phyloP scores from a whole-genome alignment of 345 rosid species.

The Limnanthes douglasii region DNA sequence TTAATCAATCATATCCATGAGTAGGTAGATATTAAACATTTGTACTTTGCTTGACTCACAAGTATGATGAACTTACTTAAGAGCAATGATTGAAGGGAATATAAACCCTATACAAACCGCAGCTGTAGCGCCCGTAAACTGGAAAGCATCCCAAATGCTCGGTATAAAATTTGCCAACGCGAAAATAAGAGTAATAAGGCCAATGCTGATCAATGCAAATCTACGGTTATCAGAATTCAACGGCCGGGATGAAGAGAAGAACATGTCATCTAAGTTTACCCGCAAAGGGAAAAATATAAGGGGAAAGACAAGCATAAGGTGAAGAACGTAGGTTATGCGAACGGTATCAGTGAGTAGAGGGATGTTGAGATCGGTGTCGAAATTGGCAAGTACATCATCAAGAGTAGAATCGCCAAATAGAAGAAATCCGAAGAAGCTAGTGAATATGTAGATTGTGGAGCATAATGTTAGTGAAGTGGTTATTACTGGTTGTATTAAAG shows the following conservation, averaged over 20 bases:
- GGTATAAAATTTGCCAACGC: constrained; percentile 54
- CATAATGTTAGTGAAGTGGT: constrained; percentile 44
- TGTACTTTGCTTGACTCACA: not conserved
- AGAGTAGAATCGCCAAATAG: constrained; percentile 63
- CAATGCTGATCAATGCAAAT: constrained; percentile 35
- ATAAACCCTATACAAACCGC: constrained; percentile 76
- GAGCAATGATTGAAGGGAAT: constrained; percentile 65
- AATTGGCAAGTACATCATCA: constrained; percentile 71
- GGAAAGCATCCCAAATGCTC: constrained; percentile 69
- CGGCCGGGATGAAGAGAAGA: constrained; percentile 29
- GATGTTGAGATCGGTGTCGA: constrained; percentile 39
- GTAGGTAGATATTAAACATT: not conserved
- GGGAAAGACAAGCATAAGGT: constrained; percentile 78
- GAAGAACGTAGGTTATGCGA: constrained; percentile 65
- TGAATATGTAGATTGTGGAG: constrained; percentile 40
- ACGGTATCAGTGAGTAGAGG: constrained; percentile 39
- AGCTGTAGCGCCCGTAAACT: constrained; percentile 76
- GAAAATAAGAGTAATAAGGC: constrained; percentile 29
- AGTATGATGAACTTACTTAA: constrained; percentile 23
- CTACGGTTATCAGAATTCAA: constrained; percentile 33
- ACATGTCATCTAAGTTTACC: constrained; percentile 47
- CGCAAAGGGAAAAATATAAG: constrained; percentile 67
- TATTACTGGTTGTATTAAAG: constrained; percentile 44
- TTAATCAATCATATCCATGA: not conserved
- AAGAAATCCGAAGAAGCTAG: constrained; percentile 65